Percentiles rank a stretch among this genome's conserved stretches.
Evolutionary conservation across 306 rosid species (phyloP).

Genomic region (Pyrus betulifolia): DNA sequence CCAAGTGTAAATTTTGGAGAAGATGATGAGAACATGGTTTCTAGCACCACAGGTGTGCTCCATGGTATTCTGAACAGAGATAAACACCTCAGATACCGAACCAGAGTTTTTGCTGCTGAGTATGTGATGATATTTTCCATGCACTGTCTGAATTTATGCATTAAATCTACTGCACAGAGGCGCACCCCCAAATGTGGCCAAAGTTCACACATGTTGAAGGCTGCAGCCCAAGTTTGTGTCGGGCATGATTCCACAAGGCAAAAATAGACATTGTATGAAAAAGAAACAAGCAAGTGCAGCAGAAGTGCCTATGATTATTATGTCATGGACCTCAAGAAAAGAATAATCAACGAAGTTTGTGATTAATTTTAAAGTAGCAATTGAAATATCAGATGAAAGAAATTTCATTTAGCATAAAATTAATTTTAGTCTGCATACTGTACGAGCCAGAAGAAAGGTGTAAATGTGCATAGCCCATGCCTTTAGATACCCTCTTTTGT

Average conservation of each 20-base stretch:
- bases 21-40: conserved; percentile 85
- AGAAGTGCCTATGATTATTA: neutral
- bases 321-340: neutral
- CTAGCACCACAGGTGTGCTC: conserved; percentile 42
- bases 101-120: conserved; percentile 98
- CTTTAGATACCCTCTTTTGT: neutral
- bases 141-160: neutral
- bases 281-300: neutral
- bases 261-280: neutral
- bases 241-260: neutral
- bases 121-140: conserved; percentile 36
- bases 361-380: neutral
- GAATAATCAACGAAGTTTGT: neutral
- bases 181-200: neutral
- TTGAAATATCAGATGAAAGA: neutral
- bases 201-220: neutral
- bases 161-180: neutral
- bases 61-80: conserved; percentile 50
- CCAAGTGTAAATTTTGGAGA: conserved; percentile 43
- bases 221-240: neutral
- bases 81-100: conserved; percentile 89
- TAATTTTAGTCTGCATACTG: neutral
- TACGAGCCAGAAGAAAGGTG: neutral
- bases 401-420: neutral
- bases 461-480: neutral